Conservation (phyloP, 1,139 yeast genomes). For the Hansenula anomala region DNA sequence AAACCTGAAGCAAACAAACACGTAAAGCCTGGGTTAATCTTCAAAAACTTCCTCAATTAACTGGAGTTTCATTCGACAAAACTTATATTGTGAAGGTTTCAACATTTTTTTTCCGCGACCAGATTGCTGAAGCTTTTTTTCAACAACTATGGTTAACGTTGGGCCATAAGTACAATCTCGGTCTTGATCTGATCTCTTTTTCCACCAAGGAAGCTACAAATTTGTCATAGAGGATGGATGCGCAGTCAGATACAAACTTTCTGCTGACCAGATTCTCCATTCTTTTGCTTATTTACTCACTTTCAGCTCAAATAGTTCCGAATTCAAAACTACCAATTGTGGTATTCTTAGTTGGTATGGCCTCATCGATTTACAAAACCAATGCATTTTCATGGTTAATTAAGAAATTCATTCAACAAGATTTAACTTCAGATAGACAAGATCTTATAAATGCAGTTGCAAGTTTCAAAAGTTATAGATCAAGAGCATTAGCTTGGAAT, state of each 20-base stretch:
- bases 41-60: too few species aligned
- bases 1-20: too few species aligned
- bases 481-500: conserved; percentile 37
- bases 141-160: too few species aligned
- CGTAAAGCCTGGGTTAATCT: too few species aligned
- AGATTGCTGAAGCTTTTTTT: too few species aligned
- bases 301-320: conserved; percentile 12
- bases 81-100: too few species aligned
- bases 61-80: too few species aligned
- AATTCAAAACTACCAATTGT: conserved; percentile 22
- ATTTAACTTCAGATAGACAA: conserved; percentile 21
- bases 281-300: conserved; percentile 15
- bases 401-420: conserved; percentile 15
- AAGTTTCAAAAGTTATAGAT: conserved; percentile 43
- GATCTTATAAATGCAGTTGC: conserved; percentile 47
- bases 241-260: conserved; percentile 4
- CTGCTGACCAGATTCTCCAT: conserved; percentile 16
- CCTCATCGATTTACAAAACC: conserved; percentile 27
- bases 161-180: too few species aligned
- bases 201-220: too few species aligned
- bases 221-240: conserved; percentile 1
- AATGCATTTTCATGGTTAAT: conserved; percentile 17
- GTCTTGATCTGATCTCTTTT: too few species aligned
- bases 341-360: conserved; percentile 23
- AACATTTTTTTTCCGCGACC: too few species aligned